Base-by-base conservation (phyloP, 1,284 basidiomycete genomes). In the Limonomyces culmigenus region DNA sequence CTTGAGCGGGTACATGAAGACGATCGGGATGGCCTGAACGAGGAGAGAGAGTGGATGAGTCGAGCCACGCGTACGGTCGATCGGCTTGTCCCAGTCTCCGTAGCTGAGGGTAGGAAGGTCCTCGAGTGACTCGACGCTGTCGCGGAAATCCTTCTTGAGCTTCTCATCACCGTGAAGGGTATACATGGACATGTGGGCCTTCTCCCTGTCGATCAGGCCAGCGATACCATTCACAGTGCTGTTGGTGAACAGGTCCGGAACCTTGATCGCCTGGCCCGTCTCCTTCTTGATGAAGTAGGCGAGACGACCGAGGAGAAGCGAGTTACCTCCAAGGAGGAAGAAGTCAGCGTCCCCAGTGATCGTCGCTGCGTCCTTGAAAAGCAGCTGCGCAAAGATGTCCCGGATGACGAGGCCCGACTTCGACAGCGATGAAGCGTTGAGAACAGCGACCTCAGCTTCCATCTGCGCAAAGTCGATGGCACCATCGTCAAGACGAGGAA, bases 301-400 rank as follows among this genome's bases (percentile, higher is more conserved):
- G 13, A 65, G 54, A 33, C 63, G 58, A 10, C 63, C 63, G 3
- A 64, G 51, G 12, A 64, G 51, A 4, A 64, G 46, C 1, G 62
- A 64, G 43, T 57, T 63, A 12, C 63, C 63, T 29, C 63, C 63
- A 21, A 65, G 48, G 1, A 64, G 44, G 48, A 65, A 63, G 47
- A 65, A 59, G 45, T 65, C 63, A 6, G 59, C 58, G 25, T 56
- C 52, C 31, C 48, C 43, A 2, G 47, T 51, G 34, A 65, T 55
- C 32, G 51, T 47, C 5, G 44, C 42, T 2, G 56, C 39, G 15
- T 63, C 60, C 40, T 55, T 44, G 25, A 45, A 40, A 4, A 66
- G 47, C 12, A 63, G 47, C n/a, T 55, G 50, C 2, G 60, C 54
- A 14, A 66, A 45, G 37, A 63, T 56, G 35, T 60, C 55, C 5